Evolutionary conservation across 2,329 filamentous ascomycete species (phyloP), one percentile per base, ranked within the genome.

Genomic region (Phaeophleospora eucalypticola): DNA sequence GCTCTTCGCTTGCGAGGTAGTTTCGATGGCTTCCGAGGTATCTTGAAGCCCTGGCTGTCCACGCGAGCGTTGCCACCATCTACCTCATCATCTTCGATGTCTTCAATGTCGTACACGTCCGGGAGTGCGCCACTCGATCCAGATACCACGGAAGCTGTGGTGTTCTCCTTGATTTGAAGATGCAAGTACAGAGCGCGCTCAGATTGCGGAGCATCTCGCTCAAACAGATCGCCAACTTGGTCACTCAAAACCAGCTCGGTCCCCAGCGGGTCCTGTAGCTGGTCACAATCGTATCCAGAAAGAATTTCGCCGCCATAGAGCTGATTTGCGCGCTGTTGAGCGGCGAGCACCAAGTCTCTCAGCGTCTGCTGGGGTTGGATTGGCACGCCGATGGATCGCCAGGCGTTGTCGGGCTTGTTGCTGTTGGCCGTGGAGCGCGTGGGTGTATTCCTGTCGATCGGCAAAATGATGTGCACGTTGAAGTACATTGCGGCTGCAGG

Each of bases 401-500:
- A 12, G 3, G 41, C 32, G 20, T 27, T 36, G 12, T 36, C 41
- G 20, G 41, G 18, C 12, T 21, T 32, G 29, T 17, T 41, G 39
- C 41, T 33, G 41, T 18, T 43, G 32, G 10, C 27, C 27, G 24
- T 29, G 24, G 24, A 29, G 7, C 24, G 24, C 24, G 24, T 29
- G 6, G 24, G 7, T 7, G 12, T 12, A 12, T 29, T 29, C 7
- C 7, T 6, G 7, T 29, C 24, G 7, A 32, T 19, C 16, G 41
- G 41, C 41, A 29, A 29, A 12, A 43, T 29, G 4, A 43, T 21
- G 19, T 43, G 32, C 16, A 43, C 32, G 4, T 17, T 33, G 32
- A 43, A 43, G 18, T 43, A 43, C 41, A 43, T 43, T 8, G 19
- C 16, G 27, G 24, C 24, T 7, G 24, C 24, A 12, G 12, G 24